Conservation (phyloP, 805 yeast species). For the Yamadazyma philogaea region DNA sequence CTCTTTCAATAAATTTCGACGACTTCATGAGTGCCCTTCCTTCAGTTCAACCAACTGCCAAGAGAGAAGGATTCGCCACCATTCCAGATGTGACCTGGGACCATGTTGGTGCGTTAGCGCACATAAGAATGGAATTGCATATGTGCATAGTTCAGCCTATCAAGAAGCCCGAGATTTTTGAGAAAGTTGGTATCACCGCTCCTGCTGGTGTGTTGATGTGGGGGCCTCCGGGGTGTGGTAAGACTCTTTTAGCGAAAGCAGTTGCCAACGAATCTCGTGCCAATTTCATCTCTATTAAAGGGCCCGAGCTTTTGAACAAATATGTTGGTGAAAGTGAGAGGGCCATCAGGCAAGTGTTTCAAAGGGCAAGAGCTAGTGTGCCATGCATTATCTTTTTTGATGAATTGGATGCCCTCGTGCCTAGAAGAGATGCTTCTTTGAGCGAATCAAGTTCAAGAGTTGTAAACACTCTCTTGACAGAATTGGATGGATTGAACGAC, state of each 20-base stretch:
- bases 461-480: conserved; percentile 91
- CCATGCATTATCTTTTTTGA: conserved; percentile 96
- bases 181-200: conserved; percentile 88
- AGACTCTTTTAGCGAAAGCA: conserved; percentile 92
- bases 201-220: conserved; percentile 96
- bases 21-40: conserved; percentile 88
- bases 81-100: conserved; percentile 98
- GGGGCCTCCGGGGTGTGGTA: conserved; percentile 99
- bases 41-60: conserved; percentile 93
- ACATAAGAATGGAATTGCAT: conserved; percentile 83
- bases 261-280: conserved; percentile 97
- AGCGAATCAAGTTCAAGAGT: conserved; percentile 91
- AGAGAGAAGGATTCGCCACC: conserved; percentile 97
- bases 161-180: conserved; percentile 83
- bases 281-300: conserved; percentile 91
- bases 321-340: conserved; percentile 96
- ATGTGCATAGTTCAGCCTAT: conserved; percentile 98
- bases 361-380: conserved; percentile 85
- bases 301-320: conserved; percentile 91
- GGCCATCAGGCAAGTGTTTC: conserved; percentile 89
- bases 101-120: conserved; percentile 83
- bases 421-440: conserved; percentile 83
- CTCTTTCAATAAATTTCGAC: conserved; percentile 68
- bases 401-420: conserved; percentile 94
- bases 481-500: conserved; percentile 90